These are phyloP conservation scores for Rosa multiflora DNA, from an alignment of 306 rosid genomes.

Conservation along the genomic window DNA sequence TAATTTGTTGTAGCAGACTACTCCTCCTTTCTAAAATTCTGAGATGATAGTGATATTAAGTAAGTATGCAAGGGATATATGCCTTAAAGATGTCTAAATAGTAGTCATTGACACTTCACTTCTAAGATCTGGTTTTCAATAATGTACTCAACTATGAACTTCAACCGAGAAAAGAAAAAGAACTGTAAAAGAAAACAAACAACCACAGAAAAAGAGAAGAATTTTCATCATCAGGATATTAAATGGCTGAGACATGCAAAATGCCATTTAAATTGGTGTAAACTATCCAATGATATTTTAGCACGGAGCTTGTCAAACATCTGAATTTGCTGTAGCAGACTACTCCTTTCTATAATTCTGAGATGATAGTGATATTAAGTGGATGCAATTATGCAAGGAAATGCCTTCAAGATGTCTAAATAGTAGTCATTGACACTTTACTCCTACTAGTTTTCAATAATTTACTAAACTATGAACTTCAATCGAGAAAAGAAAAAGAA, in stretches of 20 bases:
- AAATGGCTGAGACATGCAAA: not conserved
- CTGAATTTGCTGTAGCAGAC: slow-evolving; percentile 2
- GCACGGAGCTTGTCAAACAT: not conserved
- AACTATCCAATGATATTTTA: not conserved
- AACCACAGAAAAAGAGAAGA: not conserved
- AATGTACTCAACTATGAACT: slow-evolving; percentile 9
- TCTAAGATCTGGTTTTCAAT: not conserved
- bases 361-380: slow-evolving; percentile 33
- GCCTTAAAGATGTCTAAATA: not conserved
- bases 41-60: slow-evolving; percentile 36
- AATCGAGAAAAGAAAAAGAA: not conserved
- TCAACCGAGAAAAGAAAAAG: not conserved
- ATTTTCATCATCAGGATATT: not conserved
- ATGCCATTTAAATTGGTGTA: not conserved
- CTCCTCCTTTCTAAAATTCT: slow-evolving; percentile 61
- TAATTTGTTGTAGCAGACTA: slow-evolving; percentile 61
- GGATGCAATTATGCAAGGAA: slow-evolving; percentile 20
- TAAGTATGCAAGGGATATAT: slow-evolving; percentile 15
- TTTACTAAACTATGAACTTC: slow-evolving; percentile 8
- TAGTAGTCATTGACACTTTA: not conserved
- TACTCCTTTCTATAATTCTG: slow-evolving; percentile 64
- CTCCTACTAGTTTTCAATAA: not conserved
- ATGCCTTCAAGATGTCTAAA: not conserved
- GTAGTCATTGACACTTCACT: not conserved
- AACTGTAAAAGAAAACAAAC: not conserved